These are phyloP conservation scores for Penicillium simplicissimum DNA, from an alignment of 495 filamentous ascomycete species.

Conservation along the genomic window DNA sequence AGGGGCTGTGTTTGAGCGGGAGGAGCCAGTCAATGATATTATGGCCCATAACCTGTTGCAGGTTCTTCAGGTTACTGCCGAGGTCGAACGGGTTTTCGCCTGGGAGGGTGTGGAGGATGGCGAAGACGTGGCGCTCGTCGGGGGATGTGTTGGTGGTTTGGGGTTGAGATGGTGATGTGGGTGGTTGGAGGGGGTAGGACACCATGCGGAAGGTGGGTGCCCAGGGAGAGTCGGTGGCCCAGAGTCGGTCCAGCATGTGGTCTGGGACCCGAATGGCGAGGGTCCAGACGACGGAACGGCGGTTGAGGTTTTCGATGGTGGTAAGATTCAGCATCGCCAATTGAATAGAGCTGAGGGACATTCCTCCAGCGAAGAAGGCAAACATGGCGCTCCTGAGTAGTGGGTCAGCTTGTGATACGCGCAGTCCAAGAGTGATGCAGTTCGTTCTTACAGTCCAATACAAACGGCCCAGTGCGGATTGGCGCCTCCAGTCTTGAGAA, in stretches of 20 bases:
- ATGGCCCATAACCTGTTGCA: conserved; percentile 72
- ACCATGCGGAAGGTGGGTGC: conserved; percentile 49
- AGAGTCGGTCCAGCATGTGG: conserved; percentile 41
- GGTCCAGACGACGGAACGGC: conserved; percentile 61
- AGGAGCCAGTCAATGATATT: conserved; percentile 72
- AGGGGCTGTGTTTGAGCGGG: conserved; percentile 67
- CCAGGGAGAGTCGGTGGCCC: conserved; percentile 35
- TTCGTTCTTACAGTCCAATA: conserved; percentile 52
- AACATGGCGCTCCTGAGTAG: conserved; percentile 63
- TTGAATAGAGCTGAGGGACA: conserved; percentile 69
- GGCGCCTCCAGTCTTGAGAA: conserved; percentile 30
- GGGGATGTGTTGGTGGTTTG: conserved; percentile 17
- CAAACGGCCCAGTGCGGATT: conserved; percentile 57
- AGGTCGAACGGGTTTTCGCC: conserved; percentile 83
- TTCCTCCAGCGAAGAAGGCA: conserved; percentile 69
- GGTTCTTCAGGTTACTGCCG: conserved; percentile 61
- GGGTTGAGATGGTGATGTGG: conserved; percentile 15
- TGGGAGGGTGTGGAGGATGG: conserved; percentile 67
- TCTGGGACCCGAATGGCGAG: conserved; percentile 74
- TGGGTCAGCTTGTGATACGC: not conserved
- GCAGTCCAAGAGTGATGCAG: conserved; percentile 4
- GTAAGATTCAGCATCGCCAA: conserved; percentile 71
- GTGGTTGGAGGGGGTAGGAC: conserved; percentile 41
- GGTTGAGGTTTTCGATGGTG: conserved; percentile 75
- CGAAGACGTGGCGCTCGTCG: conserved; percentile 61